Base-by-base conservation (phyloP, 352 stramenopile genomes). In the Phytopythium vexans region DNA sequence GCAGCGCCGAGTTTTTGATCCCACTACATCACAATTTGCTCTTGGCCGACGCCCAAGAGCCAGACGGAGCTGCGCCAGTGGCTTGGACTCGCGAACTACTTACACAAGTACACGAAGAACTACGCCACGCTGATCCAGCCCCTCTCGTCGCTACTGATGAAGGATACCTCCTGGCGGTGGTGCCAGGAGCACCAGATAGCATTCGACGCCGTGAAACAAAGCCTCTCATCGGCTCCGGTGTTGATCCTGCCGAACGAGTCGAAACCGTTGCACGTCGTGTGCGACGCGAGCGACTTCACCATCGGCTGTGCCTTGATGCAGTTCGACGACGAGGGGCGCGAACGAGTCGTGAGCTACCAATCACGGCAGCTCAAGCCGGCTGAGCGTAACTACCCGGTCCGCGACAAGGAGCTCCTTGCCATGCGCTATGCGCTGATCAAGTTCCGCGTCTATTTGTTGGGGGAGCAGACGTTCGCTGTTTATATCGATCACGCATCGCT, bases 351-450 rank as follows among this genome's bases (percentile, higher is more conserved):
- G 8, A 34, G 33, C 1, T 60, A 56, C 32, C 48, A 70, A 39
- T 50, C 49, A 0, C 41, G 47, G 0, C 48, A 64, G 32, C 56
- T 65, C 0, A 39, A 60, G 2, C n/a, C 38, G 0, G 54, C 49
- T 31, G 60, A 68, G 43, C 33, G 37, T 8, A 56, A 52, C 14
- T 66, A 66, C 34, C 53, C 58, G 12, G 54, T 66, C 10, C 58
- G 64, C 52, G 58, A 66, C 31, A 50, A 57, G 43, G 48, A 63
- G 33, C 11, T 65, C 0, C 38, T 68, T 6, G n/a, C 52, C 2
- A 68, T 60, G 37, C 60, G 60, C 36, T 71, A 71, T 21, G 40
- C 56, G 0, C 46, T 71, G 0, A 47, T 66, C 6, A 76, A 76
- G 45, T 70, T 76, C 33, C 39, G 46, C 32, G 54, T 64, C 10